These are phyloP conservation scores for Suzukiozyma palmioleophila DNA, from an alignment of 1,139 yeast genomes.

Conservation along the genomic window DNA sequence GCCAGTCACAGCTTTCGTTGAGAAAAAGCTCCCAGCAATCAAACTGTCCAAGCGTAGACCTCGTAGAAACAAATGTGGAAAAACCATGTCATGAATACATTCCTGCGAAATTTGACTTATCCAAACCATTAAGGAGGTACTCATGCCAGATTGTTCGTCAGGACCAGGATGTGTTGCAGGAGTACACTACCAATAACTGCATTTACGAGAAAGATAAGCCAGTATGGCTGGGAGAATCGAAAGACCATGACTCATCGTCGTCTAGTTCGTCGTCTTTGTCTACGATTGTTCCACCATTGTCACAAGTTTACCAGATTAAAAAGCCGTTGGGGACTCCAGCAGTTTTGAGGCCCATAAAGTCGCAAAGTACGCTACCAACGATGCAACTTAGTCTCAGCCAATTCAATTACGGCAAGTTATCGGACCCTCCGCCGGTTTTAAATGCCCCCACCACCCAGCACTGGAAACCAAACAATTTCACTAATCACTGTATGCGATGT, in stretches of 20 bases:
- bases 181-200: constrained; percentile 18
- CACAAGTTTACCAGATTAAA: constrained; percentile 32
- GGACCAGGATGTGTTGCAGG: constrained; percentile 10
- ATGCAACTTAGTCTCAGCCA: background rate
- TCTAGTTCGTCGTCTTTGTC: constrained; percentile 2
- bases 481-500: constrained; percentile 41
- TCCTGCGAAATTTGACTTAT: constrained; percentile 43
- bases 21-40: constrained; percentile 1
- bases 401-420: constrained; percentile 5
- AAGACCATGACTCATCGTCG: constrained; percentile 5
- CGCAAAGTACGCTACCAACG: constrained; percentile 2
- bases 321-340: constrained; percentile 43
- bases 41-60: background rate
- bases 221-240: constrained; percentile 14
- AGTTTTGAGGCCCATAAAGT: constrained; percentile 30
- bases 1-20: constrained; percentile 1
- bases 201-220: constrained; percentile 18
- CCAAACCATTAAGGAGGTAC: constrained; percentile 30
- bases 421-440: constrained; percentile 3
- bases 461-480: constrained; percentile 38
- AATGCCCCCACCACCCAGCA: constrained; percentile 38
- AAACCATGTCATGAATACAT: constrained; percentile 15
- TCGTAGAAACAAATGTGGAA: no score
- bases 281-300: constrained; percentile 1
- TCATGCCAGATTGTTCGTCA: constrained; percentile 15